Base-by-base conservation (phyloP, 805 yeast genomes). In the Blastobotrys peoriensis region DNA sequence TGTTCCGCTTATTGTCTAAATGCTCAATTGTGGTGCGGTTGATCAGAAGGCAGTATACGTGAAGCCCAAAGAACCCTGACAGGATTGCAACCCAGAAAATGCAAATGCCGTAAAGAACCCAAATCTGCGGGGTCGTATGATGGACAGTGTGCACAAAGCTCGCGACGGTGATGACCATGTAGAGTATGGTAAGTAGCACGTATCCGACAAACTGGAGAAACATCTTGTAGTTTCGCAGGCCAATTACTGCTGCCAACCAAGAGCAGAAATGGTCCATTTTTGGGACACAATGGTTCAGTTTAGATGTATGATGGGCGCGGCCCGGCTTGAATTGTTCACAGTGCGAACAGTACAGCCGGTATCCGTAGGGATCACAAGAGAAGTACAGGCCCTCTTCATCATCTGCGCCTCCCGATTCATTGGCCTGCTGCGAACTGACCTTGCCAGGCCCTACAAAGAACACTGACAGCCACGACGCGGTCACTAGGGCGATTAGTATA, bases 231-330 rank as follows among this genome's bases (percentile, higher is more conserved):
- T 91, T 89, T 33, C 66, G 60, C 47, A 75, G 73, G 0, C 95
- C 96, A 36, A 89, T 76, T 3, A 78, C 75, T 0, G 72, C 60
- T 1, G 95, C 94, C 0, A 91, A 62, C 82, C 86, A 87, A 0
- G 78, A 57, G 59, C 98, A 89, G 56, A 72, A 82, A 60, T 89
- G 98, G 62, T 89, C 98, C 69, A 85, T 83, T 46, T 74, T 70
- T 0, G 85, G 78, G 0, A 88, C 78, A 57, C 95, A 86, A 19
- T 62, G 57, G 2, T 70, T 72, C 42, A 65, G 41, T 40, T 73
- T 69, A 2, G 74, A 68, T 33, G 88, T 81, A 57, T 86, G 96
- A 52, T 79, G 91, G 0, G 84, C 61, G 41, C 96, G 68, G 20
- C 77, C 74, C 1, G 81, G 70, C 56, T 85, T 86, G 23, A 85